Conservation (phyloP, 2,329 filamentous ascomycete species). For the Erysiphe pisi region DNA sequence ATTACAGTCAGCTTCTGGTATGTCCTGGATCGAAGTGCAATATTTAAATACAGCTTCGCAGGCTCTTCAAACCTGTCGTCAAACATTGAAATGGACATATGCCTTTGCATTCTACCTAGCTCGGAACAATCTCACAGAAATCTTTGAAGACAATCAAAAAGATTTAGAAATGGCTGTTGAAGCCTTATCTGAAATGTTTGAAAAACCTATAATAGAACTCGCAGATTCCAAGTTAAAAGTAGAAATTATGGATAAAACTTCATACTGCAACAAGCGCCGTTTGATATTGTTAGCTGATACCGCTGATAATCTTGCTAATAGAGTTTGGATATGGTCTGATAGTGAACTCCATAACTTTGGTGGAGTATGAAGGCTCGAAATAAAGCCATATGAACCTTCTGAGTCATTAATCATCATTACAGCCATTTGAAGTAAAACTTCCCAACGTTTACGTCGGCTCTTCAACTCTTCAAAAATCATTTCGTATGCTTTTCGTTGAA, state of each 20-base stretch:
- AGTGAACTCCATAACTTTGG: too few species aligned
- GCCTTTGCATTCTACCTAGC: conserved; percentile 97
- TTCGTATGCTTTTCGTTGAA: too few species aligned
- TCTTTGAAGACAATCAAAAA: conserved; percentile 98
- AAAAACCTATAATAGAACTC: conserved; percentile 84
- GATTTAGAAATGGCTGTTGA: conserved; percentile 96
- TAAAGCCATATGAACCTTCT: too few species aligned
- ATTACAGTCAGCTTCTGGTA: conserved; percentile 80
- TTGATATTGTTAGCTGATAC: conserved; percentile 86
- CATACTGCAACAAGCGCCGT: conserved; percentile 87
- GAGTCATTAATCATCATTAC: too few species aligned
- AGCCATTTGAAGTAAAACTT: too few species aligned
- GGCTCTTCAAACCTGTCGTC: conserved; percentile 89
- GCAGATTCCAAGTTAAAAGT: conserved; percentile 83
- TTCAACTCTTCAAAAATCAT: too few species aligned
- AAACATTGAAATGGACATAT: conserved; percentile 98
- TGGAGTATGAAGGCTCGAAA: too few species aligned
- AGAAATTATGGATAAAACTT: conserved; percentile 97
- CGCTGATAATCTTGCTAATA: conserved; percentile 77
- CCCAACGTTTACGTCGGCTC: too few species aligned
- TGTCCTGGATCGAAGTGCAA: conserved; percentile 99
- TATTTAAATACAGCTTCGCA: conserved; percentile 90
- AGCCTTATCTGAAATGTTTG: conserved; percentile 97
- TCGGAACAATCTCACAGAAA: conserved; percentile 88
- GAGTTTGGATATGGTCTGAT: conserved; percentile 44